Percentiles rank a stretch among this genome's conserved stretches.
phyloP scores from a whole-genome alignment of 2,329 filamentous ascomycete genomes.

The Cercospora sojina region DNA sequence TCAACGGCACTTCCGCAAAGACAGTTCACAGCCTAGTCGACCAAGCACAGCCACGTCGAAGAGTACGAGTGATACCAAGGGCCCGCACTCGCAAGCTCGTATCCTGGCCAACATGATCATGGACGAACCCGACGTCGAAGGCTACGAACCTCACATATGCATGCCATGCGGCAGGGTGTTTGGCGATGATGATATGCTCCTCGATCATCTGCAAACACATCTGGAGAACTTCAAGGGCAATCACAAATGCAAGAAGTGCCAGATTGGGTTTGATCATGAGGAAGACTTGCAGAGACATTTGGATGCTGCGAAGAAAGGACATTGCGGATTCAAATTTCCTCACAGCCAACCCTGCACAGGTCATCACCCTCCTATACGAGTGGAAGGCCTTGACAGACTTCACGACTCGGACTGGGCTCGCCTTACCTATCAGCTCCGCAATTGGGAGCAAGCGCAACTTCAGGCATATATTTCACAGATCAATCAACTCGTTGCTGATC shows the following conservation, averaged over 20 bases:
- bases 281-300: slow-evolving; percentile 29
- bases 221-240: slow-evolving; percentile 29
- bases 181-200: slow-evolving; percentile 27
- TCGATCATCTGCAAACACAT: slow-evolving; percentile 27
- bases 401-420: slow-evolving; percentile 29
- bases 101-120: slow-evolving; percentile 9
- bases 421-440: slow-evolving; percentile 27
- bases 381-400: slow-evolving; percentile 15
- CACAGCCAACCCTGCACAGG: slow-evolving; percentile 29
- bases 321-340: slow-evolving; percentile 33
- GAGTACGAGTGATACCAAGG: not conserved
- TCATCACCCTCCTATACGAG: slow-evolving; percentile 29
- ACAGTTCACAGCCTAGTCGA: slow-evolving; percentile 2
- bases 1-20: not conserved
- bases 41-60: slow-evolving; percentile 6
- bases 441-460: slow-evolving; percentile 34
- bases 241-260: slow-evolving; percentile 28
- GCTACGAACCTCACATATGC: slow-evolving; percentile 25
- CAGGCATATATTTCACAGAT: slow-evolving; percentile 31
- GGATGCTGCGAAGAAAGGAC: slow-evolving; percentile 23
- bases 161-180: slow-evolving; percentile 29
- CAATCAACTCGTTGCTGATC: slow-evolving; percentile 25
- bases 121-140: slow-evolving; percentile 16
- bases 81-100: not conserved
- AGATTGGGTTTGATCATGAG: slow-evolving; percentile 31